These are phyloP conservation scores for Ophiostoma ulmi DNA, from an alignment of 2,329 filamentous ascomycete genomes.

Conservation along the genomic window DNA sequence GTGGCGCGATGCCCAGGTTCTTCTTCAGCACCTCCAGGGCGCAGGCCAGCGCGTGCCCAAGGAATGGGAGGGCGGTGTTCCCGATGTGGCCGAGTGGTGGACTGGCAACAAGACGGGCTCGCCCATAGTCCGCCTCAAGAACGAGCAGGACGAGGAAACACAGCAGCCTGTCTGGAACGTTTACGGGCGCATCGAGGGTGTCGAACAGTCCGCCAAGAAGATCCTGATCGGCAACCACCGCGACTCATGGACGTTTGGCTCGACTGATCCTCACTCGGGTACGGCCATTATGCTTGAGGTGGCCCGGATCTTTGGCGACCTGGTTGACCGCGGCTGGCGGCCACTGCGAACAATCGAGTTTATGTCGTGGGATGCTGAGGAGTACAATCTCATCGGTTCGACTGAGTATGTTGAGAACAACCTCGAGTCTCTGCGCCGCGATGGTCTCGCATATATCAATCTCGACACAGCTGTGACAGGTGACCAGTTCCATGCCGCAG, in stretches of 20 bases:
- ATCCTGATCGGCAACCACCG: constrained; percentile 91
- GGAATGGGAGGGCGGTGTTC: constrained; percentile 72
- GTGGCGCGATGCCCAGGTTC: constrained; percentile 78
- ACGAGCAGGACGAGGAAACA: constrained; percentile 77
- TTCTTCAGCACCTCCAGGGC: constrained; percentile 71
- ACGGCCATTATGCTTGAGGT: constrained; percentile 90
- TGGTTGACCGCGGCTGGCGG: constrained; percentile 74
- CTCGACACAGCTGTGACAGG: constrained; percentile 80
- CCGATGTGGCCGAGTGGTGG: constrained; percentile 74
- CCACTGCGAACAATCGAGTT: constrained; percentile 94
- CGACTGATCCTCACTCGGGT: constrained; percentile 77
- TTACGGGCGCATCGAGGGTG: constrained; percentile 74
- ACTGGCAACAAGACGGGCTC: constrained; percentile 51
- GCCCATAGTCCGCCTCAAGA: constrained; percentile 74
- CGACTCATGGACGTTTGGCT: constrained; percentile 87
- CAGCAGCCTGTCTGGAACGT: constrained; percentile 90
- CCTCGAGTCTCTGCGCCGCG: constrained; percentile 62
- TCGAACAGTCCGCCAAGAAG: constrained; percentile 76
- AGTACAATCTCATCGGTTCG: constrained; percentile 89
- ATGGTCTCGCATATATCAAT: constrained; percentile 86
- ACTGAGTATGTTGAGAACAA: constrained; percentile 93
- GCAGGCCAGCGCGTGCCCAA: constrained; percentile 64
- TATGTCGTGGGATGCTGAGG: constrained; percentile 90
- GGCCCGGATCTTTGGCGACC: constrained; percentile 74
- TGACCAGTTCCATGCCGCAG: constrained; percentile 66